These are phyloP conservation scores for Cicer bijugum DNA, from an alignment of 306 rosid species.

Conservation along the genomic window DNA sequence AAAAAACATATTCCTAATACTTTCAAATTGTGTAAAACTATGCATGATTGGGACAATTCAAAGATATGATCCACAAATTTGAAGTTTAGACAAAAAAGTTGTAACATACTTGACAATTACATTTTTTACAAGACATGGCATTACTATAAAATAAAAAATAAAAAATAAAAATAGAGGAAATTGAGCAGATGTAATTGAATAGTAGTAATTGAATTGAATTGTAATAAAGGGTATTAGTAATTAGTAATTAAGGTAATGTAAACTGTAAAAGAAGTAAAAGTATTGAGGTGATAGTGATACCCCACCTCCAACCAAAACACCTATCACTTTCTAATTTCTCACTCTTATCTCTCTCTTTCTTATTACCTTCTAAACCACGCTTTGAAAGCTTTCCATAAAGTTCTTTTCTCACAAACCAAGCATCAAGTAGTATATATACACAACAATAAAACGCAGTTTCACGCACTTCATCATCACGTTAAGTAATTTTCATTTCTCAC, in stretches of 20 bases:
- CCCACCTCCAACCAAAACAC: conserved; percentile 48
- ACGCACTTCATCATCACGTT: conserved; percentile 44
- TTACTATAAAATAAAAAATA: too few relatives aligned
- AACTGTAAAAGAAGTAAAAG: conserved; percentile 24
- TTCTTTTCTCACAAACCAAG: conserved; percentile 7
- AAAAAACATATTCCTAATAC: too few relatives aligned
- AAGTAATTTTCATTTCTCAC: neutral
- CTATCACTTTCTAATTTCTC: neutral
- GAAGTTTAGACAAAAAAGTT: too few relatives aligned
- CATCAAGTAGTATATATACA: conserved; percentile 27
- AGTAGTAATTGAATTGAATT: neutral
- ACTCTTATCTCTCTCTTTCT: conserved; percentile 22
- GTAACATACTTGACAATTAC: too few relatives aligned
- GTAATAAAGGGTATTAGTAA: neutral
- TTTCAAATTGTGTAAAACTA: too few relatives aligned
- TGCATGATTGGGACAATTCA: too few relatives aligned
- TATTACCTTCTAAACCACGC: conserved; percentile 56
- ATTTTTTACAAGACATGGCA: too few relatives aligned
- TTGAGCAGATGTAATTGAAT: neutral
- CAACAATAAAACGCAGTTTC: conserved; percentile 42
- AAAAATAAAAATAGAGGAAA: too few relatives aligned
- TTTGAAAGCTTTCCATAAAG: conserved; percentile 49
- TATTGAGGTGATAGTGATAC: conserved; percentile 23
- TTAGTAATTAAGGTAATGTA: neutral
- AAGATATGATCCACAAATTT: too few relatives aligned